Evolutionary conservation across 2,329 filamentous ascomycete genomes (phyloP).

Genomic region (Apiospora saccharicola): DNA sequence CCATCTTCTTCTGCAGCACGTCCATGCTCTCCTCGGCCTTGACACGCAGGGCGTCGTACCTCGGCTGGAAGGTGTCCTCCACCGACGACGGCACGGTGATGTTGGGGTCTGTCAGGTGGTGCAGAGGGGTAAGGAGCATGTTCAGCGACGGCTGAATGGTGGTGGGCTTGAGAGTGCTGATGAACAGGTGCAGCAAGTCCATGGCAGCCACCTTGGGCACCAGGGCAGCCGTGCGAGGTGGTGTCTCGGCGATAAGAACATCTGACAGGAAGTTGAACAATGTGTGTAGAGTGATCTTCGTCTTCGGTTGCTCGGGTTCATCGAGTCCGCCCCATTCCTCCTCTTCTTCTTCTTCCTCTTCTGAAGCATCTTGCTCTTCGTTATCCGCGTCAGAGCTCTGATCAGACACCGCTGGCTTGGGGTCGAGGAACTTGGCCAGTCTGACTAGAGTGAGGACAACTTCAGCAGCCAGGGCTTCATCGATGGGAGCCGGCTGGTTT

Average conservation of each 20-base stretch:
- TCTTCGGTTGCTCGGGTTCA: conserved; percentile 50
- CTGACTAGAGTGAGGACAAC: conserved; percentile 84
- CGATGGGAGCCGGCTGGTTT: conserved; percentile 50
- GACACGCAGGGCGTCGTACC: conserved; percentile 74
- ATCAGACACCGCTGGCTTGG: conserved; percentile 61
- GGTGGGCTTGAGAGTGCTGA: conserved; percentile 64
- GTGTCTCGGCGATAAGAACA: conserved; percentile 78
- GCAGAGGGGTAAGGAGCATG: conserved; percentile 66
- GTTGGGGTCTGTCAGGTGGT: conserved; percentile 83
- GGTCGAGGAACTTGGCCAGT: conserved; percentile 70
- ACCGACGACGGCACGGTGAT: conserved; percentile 76
- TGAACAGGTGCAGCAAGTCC: conserved; percentile 75
- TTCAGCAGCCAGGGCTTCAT: conserved; percentile 79
- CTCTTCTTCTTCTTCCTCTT: conserved; percentile 52
- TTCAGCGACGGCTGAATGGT: conserved; percentile 70
- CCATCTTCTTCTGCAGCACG: conserved; percentile 83
- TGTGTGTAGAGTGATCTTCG: conserved; percentile 64
- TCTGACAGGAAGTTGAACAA: conserved; percentile 81
- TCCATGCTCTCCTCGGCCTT: conserved; percentile 82
- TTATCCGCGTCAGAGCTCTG: conserved; percentile 52
- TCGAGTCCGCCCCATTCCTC: conserved; percentile 47
- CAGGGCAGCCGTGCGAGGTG: conserved; percentile 68
- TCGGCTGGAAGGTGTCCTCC: conserved; percentile 72
- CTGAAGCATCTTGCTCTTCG: conserved; percentile 50
- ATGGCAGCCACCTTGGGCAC: conserved; percentile 79